Evolutionary conservation across 2,329 filamentous ascomycete species (phyloP).

Genomic region (Penicillium psychrosexuale): DNA sequence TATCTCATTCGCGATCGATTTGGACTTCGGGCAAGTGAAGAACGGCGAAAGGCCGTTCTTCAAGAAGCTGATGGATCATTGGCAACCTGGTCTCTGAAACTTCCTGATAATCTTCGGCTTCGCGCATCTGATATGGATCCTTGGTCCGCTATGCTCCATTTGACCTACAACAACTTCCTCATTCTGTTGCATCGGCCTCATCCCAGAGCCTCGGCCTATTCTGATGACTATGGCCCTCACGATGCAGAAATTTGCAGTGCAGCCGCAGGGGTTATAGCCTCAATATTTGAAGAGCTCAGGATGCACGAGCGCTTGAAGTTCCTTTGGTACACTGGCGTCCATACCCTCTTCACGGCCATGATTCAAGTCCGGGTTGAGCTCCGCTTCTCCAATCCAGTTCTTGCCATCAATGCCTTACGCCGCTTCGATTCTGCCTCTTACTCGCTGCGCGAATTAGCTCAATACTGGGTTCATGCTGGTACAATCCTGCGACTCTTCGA

Average conservation of each 20-base stretch:
- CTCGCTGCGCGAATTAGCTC: conserved; percentile 42
- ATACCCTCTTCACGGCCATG: conserved; percentile 47
- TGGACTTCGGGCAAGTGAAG: conserved; percentile 39
- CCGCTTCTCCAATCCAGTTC: conserved; percentile 46
- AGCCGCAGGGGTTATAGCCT: conserved; percentile 45
- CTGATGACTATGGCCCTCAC: conserved; percentile 45
- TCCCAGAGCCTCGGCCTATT: conserved; percentile 43
- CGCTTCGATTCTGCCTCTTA: conserved; percentile 44
- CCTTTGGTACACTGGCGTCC: conserved; percentile 45
- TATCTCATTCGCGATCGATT: conserved; percentile 44
- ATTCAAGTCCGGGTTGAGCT: conserved; percentile 48
- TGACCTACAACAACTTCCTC: conserved; percentile 47
- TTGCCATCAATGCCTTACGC: conserved; percentile 46
- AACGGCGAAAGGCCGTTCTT: conserved; percentile 42
- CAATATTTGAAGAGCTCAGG: conserved; percentile 46
- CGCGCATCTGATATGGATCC: conserved; percentile 43
- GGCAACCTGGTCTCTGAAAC: conserved; percentile 43
- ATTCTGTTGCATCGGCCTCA: conserved; percentile 47
- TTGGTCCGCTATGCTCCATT: conserved; percentile 45
- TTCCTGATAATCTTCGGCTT: conserved; percentile 42
- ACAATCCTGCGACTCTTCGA: conserved; percentile 45
- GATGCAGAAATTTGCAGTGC: conserved; percentile 48
- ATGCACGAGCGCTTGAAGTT: conserved; percentile 43
- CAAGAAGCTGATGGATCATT: conserved; percentile 43
- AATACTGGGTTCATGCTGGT: conserved; percentile 45